Percentiles rank a stretch among this genome's conserved stretches.
These are phyloP conservation scores for Solanum pinnatisectum DNA, from an alignment of 257 asterid species.

Conservation along the genomic window DNA sequence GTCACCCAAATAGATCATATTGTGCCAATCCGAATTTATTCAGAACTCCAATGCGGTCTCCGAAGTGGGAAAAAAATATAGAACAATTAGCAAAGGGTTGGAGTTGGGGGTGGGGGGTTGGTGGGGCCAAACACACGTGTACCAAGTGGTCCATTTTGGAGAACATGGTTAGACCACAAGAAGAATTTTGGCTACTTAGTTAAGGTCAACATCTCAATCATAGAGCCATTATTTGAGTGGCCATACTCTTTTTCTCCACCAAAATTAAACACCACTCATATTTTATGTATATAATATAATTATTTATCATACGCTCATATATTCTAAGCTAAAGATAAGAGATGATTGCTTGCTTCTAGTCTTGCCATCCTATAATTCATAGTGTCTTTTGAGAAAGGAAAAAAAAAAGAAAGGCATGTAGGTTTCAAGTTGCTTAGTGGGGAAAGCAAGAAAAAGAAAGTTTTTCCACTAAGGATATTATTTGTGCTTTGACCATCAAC, in stretches of 20 bases:
- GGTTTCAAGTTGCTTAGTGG: constrained; percentile 20
- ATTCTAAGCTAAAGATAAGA: constrained; percentile 21
- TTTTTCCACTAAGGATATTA: constrained; percentile 19
- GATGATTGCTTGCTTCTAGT: constrained; percentile 27
- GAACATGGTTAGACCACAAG: constrained; percentile 11
- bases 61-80: too few relatives aligned
- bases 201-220: constrained; percentile 65
- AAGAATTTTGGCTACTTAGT: constrained; percentile 26
- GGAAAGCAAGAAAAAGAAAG: constrained; percentile 14
- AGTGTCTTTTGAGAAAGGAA: constrained; percentile 11
- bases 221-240: constrained; percentile 53
- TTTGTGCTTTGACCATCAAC: constrained; percentile 17
- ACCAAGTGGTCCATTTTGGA: constrained; percentile 16
- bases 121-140: constrained; percentile 38
- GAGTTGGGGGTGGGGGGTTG: background rate
- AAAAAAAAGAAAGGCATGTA: background rate
- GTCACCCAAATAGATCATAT: too few relatives aligned
- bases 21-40: rapidly evolving
- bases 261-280: constrained; percentile 22
- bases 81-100: background rate
- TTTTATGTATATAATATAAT: background rate
- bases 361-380: constrained; percentile 28
- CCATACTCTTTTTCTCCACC: constrained; percentile 29
- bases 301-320: background rate
- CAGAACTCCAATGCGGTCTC: rapidly evolving